Percentiles rank a stretch among this genome's conserved stretches.
These are phyloP conservation scores for Pseudotsuga menziesii DNA, from an alignment of 75 land plant genomes.

Conservation along the genomic window DNA sequence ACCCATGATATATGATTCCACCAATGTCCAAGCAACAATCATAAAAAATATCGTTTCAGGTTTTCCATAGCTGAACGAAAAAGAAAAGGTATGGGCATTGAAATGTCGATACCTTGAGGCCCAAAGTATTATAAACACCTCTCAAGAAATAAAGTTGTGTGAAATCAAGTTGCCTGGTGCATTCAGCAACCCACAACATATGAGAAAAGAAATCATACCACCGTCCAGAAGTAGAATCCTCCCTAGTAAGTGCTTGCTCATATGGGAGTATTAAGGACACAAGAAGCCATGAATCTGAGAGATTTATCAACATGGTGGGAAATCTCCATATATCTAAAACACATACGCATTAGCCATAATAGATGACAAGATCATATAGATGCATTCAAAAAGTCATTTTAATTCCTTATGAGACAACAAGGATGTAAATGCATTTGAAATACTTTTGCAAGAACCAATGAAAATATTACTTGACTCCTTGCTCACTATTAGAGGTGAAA, in stretches of 20 bases:
- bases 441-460: no score
- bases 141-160: constrained; percentile 62
- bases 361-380: neutral
- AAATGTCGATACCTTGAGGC: constrained; percentile 35
- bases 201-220: constrained; percentile 36
- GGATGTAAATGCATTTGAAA: neutral
- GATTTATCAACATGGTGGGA: constrained; percentile 66
- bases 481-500: constrained; percentile 16
- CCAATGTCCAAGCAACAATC: no score
- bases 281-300: constrained; percentile 61
- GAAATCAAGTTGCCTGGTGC: constrained; percentile 61
- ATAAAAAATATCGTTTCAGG: no score
- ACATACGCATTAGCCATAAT: neutral
- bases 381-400: no score
- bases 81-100: neutral
- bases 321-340: constrained; percentile 43
- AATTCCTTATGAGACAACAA: no score
- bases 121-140: constrained; percentile 58
- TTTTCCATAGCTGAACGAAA: neutral
- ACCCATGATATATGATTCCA: no score
- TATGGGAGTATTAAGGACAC: constrained; percentile 52
- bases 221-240: constrained; percentile 38
- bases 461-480: no score
- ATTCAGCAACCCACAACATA: constrained; percentile 48
- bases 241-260: constrained; percentile 45